These are phyloP conservation scores for Colletotrichum costaricense DNA, from an alignment of 2,329 filamentous ascomycete genomes.

Conservation along the genomic window DNA sequence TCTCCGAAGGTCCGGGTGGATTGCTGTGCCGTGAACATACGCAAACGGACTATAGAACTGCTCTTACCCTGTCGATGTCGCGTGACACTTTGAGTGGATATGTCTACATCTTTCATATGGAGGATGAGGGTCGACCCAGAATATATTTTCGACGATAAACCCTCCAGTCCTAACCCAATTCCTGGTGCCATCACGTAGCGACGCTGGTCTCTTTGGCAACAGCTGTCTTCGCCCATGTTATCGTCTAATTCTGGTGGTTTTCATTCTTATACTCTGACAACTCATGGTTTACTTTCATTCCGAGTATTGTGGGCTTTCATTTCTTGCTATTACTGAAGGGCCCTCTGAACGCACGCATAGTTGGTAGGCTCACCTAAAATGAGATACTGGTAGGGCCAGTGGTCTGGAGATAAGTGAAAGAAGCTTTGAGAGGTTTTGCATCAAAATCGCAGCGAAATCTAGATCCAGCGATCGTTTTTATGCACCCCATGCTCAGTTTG, in stretches of 20 bases:
- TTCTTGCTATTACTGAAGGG: background rate
- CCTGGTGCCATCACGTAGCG: too few species aligned
- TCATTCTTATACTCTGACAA: background rate
- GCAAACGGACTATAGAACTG: background rate
- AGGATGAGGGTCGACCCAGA: background rate
- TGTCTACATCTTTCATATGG: rapidly evolving
- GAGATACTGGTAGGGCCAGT: too few species aligned
- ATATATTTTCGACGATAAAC: background rate
- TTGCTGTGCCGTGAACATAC: background rate
- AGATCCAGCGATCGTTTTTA: too few species aligned
- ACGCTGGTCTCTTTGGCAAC: background rate
- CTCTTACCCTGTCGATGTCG: background rate
- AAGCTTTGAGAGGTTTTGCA: too few species aligned
- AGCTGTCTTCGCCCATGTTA: background rate
- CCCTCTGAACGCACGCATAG: background rate
- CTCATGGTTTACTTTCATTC: background rate
- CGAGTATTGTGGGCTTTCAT: background rate
- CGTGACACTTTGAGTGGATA: background rate
- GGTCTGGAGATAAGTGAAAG: too few species aligned
- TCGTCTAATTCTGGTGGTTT: background rate
- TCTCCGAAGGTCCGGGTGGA: background rate
- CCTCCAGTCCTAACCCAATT: background rate
- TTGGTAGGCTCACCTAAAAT: background rate
- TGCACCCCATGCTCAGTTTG: too few species aligned
- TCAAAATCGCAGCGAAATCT: too few species aligned